Base-by-base conservation (phyloP, 768 basidiomycete species). In the Leucocoprinus leucothites region DNA sequence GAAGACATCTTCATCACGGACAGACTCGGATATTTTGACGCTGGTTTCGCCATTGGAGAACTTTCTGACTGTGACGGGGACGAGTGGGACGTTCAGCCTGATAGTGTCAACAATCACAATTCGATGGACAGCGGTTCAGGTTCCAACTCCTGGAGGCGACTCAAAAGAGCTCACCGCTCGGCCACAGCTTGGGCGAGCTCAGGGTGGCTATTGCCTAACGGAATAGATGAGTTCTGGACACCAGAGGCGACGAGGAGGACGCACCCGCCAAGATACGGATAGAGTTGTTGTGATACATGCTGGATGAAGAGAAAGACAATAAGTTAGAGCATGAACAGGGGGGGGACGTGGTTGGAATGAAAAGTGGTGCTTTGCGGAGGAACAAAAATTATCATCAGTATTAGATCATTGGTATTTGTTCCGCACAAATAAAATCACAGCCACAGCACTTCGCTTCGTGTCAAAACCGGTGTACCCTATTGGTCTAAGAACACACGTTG, bases 1-100 rank as follows among this genome's bases (percentile, higher is more conserved):
- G 78, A 98, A 99, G 24, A 98, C 94, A 71, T 99, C 97, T 73
- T 94, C 94, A 71, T 98, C 96, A 44, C 97, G 88, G 43, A 99
- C 88, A 54, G 91, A 94, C 74, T 98, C 95, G 49, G 86, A 81
- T 61, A 98, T 97, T 71, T 90, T 94, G 74, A 95, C 89, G 71
- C 89, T 92, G 67, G 91, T 91, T 74, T 98, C 96, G 64, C 94
- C 94, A 64, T 94, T 94, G 59, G 92, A 93, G 73, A 95, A 96
- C 65, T 90, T 91, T 71, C 86, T 84, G 68, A 89, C 92, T 61
- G 82, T 89, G 76, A 82, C 89, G 59, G 87, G 91, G 53, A 87
- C 88, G 58, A 98, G 82, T 59, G 88, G 85, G 50, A 94, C 85
- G 65, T 90, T 87, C 62, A 99, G 89, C 74, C 96, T 98, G 78